Evolutionary conservation across 768 basidiomycete genomes (phyloP), one percentile per base, ranked within the genome.

Genomic region (Macrocybe gigantea): DNA sequence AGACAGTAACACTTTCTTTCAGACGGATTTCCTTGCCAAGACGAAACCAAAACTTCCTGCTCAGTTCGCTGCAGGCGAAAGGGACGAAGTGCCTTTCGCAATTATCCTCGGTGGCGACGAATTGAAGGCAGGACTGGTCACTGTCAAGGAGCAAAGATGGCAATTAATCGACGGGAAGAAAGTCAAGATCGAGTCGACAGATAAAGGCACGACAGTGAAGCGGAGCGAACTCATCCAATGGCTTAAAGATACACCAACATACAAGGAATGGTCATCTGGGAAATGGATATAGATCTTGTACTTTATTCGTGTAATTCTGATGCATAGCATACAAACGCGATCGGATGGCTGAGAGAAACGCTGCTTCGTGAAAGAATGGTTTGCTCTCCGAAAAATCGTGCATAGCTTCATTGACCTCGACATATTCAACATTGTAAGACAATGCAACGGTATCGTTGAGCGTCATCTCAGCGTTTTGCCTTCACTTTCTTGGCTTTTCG

Each of bases 1-100:
- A 45, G n/a, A 43, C 30, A 30, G 7, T 36, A 22, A 22, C 4
- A 40, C 40, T 8, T 33, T 5, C 38, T 38, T 38, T 5, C 56
- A 94, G 92, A 78, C 88, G 48, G 96, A 98, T 64, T 98, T 92
- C 71, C 70, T 93, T 57, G 88, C 90, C 51, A 97, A 96, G 65
- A 80, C 72, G 47, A 97, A 96, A 63, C 94, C 96, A 0, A 97
- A 97, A 63, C 65, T 92, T 33, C 75, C 76, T 0, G 74, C 81
- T 2, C 95, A 99, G 60, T 97, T 95, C 61, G 88, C 88, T 14
- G 84, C 85, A 1, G 89, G 88, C 29, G 96, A 96, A 68, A 83
- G 73, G 60, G 94, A 97, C 58, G 85, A 91, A 53, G 90, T 91
- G 37, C 95, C 94, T 0, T 96, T 92, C 65, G 93, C 88, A 1